Evolutionary conservation across 805 yeast species (phyloP).

Genomic region (Metschnikowia gruessii): DNA sequence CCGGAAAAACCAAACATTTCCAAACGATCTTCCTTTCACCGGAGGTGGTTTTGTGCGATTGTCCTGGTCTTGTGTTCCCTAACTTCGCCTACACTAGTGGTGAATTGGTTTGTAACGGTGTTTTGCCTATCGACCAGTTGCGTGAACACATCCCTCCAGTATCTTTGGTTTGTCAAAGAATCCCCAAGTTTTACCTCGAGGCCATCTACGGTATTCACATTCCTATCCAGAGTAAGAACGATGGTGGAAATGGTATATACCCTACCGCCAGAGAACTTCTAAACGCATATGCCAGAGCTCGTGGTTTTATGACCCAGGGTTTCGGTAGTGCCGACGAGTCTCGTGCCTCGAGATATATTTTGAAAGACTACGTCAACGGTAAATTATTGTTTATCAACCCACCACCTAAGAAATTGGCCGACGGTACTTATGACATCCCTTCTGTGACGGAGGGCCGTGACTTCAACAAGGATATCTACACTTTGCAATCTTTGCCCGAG

Average conservation of each 20-base stretch:
- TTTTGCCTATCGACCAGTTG: constrained; percentile 95
- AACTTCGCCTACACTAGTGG: constrained; percentile 96
- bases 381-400: constrained; percentile 81
- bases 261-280: constrained; percentile 89
- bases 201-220: constrained; percentile 92
- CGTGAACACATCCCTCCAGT: constrained; percentile 90
- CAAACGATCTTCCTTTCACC: constrained; percentile 89
- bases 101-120: constrained; percentile 96
- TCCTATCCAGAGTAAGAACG: constrained; percentile 67
- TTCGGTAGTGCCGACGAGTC: constrained; percentile 96
- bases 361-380: constrained; percentile 95
- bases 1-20: constrained; percentile 98
- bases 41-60: constrained; percentile 86
- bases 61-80: constrained; percentile 99
- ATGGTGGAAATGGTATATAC: constrained; percentile 78
- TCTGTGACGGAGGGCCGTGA: constrained; percentile 38
- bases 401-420: constrained; percentile 66
- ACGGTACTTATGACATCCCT: constrained; percentile 56
- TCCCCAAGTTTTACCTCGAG: constrained; percentile 86
- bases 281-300: constrained; percentile 89
- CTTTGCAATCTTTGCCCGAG: constrained; percentile 62
- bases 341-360: constrained; percentile 85
- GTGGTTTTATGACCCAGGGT: constrained; percentile 97
- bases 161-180: constrained; percentile 77
- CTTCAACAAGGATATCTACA: constrained; percentile 76